Base-by-base conservation (phyloP, 305 asterid genomes). In the Fraxinus velutina region DNA sequence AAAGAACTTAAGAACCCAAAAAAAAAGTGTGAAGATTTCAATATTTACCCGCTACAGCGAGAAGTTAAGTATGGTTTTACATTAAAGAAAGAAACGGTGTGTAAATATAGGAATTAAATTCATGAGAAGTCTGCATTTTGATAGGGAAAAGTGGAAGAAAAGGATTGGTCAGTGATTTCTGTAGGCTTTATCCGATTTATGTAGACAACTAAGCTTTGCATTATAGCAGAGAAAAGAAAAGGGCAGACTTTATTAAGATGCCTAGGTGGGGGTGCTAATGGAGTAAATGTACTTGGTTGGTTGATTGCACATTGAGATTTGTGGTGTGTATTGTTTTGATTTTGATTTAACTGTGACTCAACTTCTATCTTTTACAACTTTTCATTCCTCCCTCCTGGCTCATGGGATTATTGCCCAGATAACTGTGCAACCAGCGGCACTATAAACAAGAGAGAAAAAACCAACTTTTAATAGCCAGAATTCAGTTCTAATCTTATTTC, bases 101-200 rank as follows among this genome's bases (percentile, higher is more conserved):
- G 71, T 47, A 42, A 74, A 5, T 36, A 55, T 5, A 22, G 70
- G 33, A 57, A 78, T 52, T 24, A 19, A 66, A 74, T 62, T 68
- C 81, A 55, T 60, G 77, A 78, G 39, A 78, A 22, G 47, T 60
- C 22, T 24, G 81, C 75, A 9, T 74, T 79, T 77, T 86, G 86
- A 87, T 88, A 84, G 92, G 90, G 87, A 17, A 86, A 91, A 33
- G 87, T 89, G 90, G 82, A 22, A 78, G 83, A 73, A 76, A 81
- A 60, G 68, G 5, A 83, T 84, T 88, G 91, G 88, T 68, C 86
- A 60, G 72, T 42, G 84, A 83, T 50, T 80, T 80, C 76, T 50
- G 79, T 77, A 57, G 37, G 70, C 86, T 82, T 82, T 84, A 84
- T 79, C 89, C 84, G 76, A 84, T 52, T 79, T 73, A 9, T 52